Conservation (phyloP, 108 stramenopile species). For the Nitzschia sp. region DNA sequence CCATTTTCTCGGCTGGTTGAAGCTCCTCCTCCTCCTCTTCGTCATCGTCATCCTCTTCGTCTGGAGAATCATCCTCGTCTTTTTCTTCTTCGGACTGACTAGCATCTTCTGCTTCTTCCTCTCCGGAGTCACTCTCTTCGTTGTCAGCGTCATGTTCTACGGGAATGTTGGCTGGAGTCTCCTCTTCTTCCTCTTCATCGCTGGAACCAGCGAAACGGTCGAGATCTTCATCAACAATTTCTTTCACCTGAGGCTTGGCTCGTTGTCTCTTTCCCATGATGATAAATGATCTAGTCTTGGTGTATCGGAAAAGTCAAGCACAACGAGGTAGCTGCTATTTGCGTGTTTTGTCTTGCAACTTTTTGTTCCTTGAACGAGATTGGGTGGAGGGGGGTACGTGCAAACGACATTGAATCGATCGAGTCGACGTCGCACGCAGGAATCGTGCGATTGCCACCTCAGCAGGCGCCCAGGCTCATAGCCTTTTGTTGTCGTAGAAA, state of each 20-base stretch:
- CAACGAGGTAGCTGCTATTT: too few species aligned
- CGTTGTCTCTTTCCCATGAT: conserved; percentile 6
- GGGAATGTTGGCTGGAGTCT: conserved; percentile 24
- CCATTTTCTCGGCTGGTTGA: conserved; percentile 49
- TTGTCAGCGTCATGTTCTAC: conserved; percentile 24
- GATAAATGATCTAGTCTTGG: too few species aligned
- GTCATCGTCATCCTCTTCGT: conserved; percentile 35
- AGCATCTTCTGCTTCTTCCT: conserved; percentile 14
- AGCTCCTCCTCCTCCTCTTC: conserved; percentile 30
- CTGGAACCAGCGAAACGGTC: conserved; percentile 87
- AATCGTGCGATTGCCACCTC: too few species aligned
- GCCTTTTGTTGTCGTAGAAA: too few species aligned
- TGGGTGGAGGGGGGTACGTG: too few species aligned
- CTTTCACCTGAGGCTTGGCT: background rate
- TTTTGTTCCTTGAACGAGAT: too few species aligned
- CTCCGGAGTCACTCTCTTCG: conserved; percentile 32
- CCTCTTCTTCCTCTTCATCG: conserved; percentile 60
- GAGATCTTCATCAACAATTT: conserved; percentile 40
- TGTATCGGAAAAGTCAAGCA: too few species aligned
- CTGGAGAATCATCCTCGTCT: conserved; percentile 22
- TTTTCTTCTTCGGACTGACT: conserved; percentile 11
- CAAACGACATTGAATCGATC: too few species aligned
- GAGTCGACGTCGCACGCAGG: too few species aligned
- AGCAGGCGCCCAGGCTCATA: too few species aligned
- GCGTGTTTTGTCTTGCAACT: too few species aligned